A percentile compares a stretch with the other conserved stretches of the same genome.
Conservation (phyloP, 73 alveolate species). For the Durusdinium trenchii region DNA sequence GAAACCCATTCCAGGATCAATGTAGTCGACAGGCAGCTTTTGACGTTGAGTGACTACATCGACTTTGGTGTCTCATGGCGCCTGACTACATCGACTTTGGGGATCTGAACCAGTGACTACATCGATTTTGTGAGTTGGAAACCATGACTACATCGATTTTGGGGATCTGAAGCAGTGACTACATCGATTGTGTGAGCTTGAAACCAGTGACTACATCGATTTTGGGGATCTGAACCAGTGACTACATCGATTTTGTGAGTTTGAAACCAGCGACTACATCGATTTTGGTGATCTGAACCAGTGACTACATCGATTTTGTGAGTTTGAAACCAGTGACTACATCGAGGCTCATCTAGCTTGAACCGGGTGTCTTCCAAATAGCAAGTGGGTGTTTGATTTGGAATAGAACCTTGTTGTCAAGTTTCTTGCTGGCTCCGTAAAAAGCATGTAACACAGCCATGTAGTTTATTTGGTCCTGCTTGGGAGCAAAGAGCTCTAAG, state of each 20-base stretch:
- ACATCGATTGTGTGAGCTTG: background rate
- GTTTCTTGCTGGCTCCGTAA: no score
- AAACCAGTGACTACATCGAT: background rate
- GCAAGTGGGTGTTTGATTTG: no score
- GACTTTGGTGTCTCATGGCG: background rate
- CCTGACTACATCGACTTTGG: conserved; percentile 4
- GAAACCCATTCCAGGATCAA: background rate
- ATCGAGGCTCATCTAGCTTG: no score
- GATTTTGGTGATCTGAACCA: no score
- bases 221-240: no score
- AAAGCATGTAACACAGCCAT: no score
- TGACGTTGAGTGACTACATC: background rate
- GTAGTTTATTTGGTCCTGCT: no score
- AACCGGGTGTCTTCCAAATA: no score
- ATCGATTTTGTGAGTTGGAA: background rate
- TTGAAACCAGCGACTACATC: no score
- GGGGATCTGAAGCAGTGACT: background rate
- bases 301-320: background rate
- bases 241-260: no score
- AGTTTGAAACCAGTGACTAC: background rate
- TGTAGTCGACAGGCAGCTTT: background rate
- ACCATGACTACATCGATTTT: background rate
- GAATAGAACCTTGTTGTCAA: no score
- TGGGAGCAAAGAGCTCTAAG: no score
- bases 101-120: background rate